phyloP scores from a whole-genome alignment of 139 green algal species.

The Ettlia oleoabundans region DNA sequence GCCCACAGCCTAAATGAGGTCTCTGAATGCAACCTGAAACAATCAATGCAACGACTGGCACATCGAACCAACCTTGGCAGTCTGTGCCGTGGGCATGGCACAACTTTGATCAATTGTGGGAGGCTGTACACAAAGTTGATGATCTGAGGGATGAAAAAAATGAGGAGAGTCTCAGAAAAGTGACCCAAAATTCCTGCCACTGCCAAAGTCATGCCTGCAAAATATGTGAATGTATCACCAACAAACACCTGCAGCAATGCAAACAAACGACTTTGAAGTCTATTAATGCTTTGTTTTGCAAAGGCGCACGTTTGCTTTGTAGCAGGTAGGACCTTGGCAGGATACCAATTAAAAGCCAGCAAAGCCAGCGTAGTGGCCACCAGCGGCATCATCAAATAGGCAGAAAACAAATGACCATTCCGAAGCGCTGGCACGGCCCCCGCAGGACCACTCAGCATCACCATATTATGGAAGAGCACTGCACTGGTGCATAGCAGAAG shows the following conservation, averaged over 20 bases:
- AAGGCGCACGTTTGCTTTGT: background rate
- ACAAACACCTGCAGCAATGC: slow-evolving; percentile 85
- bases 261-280: too few relatives aligned
- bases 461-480: slow-evolving; percentile 87
- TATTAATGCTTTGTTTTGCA: too few relatives aligned
- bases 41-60: too few relatives aligned
- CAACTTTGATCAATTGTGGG: slow-evolving; percentile 96
- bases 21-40: too few relatives aligned
- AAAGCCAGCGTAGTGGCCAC: slow-evolving; percentile 83
- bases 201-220: slow-evolving; percentile 98
- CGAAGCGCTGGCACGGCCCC: slow-evolving; percentile 30
- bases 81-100: slow-evolving; percentile 94
- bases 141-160: slow-evolving; percentile 94
- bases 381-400: slow-evolving; percentile 92
- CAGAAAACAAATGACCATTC: slow-evolving; percentile 95
- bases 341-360: slow-evolving; percentile 93
- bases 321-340: slow-evolving; percentile 25
- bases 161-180: slow-evolving; percentile 95
- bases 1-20: too few relatives aligned
- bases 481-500: background rate
- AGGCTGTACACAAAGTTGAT: slow-evolving; percentile 98
- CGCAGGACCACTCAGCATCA: slow-evolving; percentile 49
- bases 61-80: slow-evolving; percentile 63
- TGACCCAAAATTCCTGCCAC: slow-evolving; percentile 98
- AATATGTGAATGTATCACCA: slow-evolving; percentile 99